phyloP scores from a whole-genome alignment of 1,284 basidiomycete species.

The Trichosporon ovoides region DNA sequence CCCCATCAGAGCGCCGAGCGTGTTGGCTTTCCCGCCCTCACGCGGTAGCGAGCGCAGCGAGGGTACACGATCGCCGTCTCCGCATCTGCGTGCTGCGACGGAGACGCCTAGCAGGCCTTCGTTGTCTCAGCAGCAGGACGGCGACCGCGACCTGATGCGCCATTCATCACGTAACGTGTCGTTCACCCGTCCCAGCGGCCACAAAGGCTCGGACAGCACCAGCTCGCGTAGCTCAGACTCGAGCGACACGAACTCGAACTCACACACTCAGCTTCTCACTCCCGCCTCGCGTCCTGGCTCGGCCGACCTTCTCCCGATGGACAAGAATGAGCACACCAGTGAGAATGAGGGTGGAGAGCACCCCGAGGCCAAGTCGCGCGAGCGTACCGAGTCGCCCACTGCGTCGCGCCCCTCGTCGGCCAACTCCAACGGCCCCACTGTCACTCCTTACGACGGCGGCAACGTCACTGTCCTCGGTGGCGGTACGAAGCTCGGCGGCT shows the following conservation, averaged over 20 bases:
- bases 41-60: no score
- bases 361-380: constrained; percentile 8
- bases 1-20: constrained; percentile 43
- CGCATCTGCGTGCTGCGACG: constrained; percentile 29
- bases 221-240: constrained; percentile 30
- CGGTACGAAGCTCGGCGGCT: constrained; percentile 48
- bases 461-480: constrained; percentile 50
- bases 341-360: constrained; percentile 16
- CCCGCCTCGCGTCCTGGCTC: constrained; percentile 40
- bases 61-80: constrained; percentile 15
- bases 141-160: constrained; percentile 2
- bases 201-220: constrained; percentile 20
- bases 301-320: constrained; percentile 30
- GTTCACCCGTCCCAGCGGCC: constrained; percentile 10
- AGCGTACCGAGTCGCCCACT: constrained; percentile 10
- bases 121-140: not conserved
- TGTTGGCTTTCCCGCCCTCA: constrained; percentile 42
- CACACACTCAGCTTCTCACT: constrained; percentile 38
- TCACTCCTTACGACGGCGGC: constrained; percentile 50
- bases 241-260: constrained; percentile 34
- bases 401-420: constrained; percentile 15
- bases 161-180: constrained; percentile 8
- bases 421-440: constrained; percentile 26
- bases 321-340: constrained; percentile 1
- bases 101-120: constrained; percentile 7